Evolutionary conservation across 1,139 yeast genomes (phyloP).

Genomic region (Lodderomyces margitis): DNA sequence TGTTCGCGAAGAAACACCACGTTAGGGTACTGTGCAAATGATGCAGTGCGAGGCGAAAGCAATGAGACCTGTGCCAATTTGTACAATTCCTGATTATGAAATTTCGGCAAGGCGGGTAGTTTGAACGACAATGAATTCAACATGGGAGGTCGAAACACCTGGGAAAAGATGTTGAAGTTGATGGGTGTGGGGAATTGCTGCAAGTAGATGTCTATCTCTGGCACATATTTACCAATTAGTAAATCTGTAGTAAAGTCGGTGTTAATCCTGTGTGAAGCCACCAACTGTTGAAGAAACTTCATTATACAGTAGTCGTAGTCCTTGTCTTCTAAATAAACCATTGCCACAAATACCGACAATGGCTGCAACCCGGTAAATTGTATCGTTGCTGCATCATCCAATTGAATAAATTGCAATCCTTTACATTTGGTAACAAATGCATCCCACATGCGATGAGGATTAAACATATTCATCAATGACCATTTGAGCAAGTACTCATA

Average conservation of each 20-base stretch:
- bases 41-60: neutral
- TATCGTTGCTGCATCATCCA: neutral
- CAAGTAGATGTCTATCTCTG: neutral
- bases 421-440: neutral
- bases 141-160: conserved; percentile 1
- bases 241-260: neutral
- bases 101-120: conserved; percentile 8
- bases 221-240: neutral
- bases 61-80: neutral
- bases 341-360: conserved; percentile 3
- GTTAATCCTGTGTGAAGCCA: neutral
- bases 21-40: neutral
- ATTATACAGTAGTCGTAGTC: conserved; percentile 1
- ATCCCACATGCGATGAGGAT: neutral
- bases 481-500: conserved; percentile 5
- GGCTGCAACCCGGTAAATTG: neutral
- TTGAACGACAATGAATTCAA: conserved; percentile 2
- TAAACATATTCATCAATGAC: neutral
- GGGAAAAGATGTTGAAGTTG: conserved; percentile 5
- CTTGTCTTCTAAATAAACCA: conserved; percentile 6
- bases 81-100: neutral
- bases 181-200: neutral
- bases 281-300: neutral
- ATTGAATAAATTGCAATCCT: conserved; percentile 1
- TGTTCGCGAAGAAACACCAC: neutral